Evolutionary conservation across 2,329 filamentous ascomycete genomes (phyloP), one percentile per base, ranked within the genome.

Genomic region (Pseudogymnoascus sp.): DNA sequence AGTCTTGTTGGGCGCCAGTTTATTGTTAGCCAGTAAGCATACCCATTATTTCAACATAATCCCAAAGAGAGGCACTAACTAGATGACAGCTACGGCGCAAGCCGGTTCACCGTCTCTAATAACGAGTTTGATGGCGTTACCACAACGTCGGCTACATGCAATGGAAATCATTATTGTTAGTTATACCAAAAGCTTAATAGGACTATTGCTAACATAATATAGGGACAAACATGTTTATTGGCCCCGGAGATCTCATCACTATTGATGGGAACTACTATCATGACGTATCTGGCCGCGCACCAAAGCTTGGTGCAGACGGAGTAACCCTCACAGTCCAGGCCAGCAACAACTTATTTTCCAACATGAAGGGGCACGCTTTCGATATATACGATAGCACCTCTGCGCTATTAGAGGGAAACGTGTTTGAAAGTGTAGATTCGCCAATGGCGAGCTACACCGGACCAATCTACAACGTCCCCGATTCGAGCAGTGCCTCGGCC

Each of bases 101-200:
- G 73, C 15, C 73, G 72, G 48, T 72, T 79, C 1, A 79, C 78
- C 1, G 72, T 80, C 60, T 77, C 76, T 8, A 80, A 80, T 72
- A 76, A 71, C 65, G 75, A 77, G 36, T 75, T 80, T 63, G 73
- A 80, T 60, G 78, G 78, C 5, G 64, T 65, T 1, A 78, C 78
- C 0, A 70, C 66, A 29, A 77, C 74, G 66, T 78, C 77, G 1
- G 72, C 76, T 10, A 72, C 71, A 25, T 80, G 78, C 65, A 75
- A 80, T 61, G 71, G 70, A 27, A 72, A 80, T 55, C 77, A 79
- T 66, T 80, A 80, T 71, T 80, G 78, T 78, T 71, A 70, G 4
- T 71, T 78, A 60, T 74, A 77, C 61, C 72, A 79, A 64, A 39
- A 39, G 37, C 37, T n/a, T 18, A 39, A 18, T 39, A n/a, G 15